phyloP scores from a whole-genome alignment of 768 basidiomycete genomes.

The Naganishia onofrii region DNA sequence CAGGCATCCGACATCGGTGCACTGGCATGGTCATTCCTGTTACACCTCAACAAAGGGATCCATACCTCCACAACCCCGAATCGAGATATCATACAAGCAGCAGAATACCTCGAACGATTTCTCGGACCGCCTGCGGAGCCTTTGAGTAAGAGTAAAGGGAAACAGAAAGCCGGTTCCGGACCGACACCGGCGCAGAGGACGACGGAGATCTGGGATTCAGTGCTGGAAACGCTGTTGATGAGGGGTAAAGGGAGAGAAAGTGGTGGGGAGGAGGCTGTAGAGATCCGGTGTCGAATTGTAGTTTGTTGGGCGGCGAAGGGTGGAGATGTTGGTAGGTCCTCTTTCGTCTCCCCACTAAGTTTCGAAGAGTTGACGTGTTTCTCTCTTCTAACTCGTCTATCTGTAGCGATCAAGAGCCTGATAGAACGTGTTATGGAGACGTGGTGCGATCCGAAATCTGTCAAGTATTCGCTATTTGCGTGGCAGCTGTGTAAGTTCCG shows the following conservation, averaged over 20 bases:
- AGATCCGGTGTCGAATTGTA: constrained; percentile 38
- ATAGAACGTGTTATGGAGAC: constrained; percentile 55
- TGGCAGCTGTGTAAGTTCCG: constrained; percentile 69
- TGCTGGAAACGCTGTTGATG: constrained; percentile 6
- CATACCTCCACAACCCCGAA: constrained; percentile 48
- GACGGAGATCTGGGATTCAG: constrained; percentile 4
- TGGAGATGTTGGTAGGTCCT: constrained; percentile 14
- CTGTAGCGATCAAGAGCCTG: constrained; percentile 31
- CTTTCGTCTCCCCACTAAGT: not conserved
- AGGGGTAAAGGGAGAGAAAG: constrained; percentile 9
- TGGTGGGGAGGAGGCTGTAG: constrained; percentile 8
- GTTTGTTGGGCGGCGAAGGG: constrained; percentile 35
- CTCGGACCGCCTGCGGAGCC: constrained; percentile 55
- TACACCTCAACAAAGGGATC: constrained; percentile 17
- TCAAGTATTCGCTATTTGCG: constrained; percentile 73
- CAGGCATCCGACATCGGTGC: constrained; percentile 2
- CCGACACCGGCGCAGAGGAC: not conserved
- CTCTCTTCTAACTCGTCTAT: constrained; percentile 48
- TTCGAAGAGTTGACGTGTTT: constrained; percentile 38
- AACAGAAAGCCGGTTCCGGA: constrained; percentile 1
- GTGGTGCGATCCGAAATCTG: constrained; percentile 75
- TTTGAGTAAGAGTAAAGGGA: not conserved
- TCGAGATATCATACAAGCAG: constrained; percentile 59
- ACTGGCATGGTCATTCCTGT: constrained; percentile 26
- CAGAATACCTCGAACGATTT: constrained; percentile 58